phyloP scores from a whole-genome alignment of 2,329 filamentous ascomycete species.

The Ophiostoma himal-ulmi region DNA sequence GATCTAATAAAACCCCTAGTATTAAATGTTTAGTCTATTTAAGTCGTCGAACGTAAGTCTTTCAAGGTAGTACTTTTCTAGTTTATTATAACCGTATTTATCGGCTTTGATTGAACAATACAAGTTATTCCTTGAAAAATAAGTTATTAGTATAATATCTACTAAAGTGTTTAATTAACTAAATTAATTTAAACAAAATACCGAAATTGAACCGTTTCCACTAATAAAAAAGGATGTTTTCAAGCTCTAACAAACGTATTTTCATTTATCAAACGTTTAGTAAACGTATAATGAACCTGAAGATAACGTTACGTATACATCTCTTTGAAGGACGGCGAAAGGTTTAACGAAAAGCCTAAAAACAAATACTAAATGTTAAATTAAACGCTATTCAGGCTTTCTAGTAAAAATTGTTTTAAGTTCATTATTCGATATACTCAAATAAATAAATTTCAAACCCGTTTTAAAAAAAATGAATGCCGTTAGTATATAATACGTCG shows the following conservation, averaged over 20 bases:
- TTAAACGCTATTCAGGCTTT: neutral
- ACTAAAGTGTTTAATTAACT: neutral
- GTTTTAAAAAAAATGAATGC: neutral
- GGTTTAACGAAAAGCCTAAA: neutral
- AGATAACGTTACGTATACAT: too few relatives aligned
- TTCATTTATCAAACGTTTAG: too few relatives aligned
- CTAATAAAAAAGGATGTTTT: neutral
- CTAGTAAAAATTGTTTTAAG: neutral
- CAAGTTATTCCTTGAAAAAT: neutral
- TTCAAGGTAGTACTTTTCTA: neutral
- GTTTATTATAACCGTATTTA: neutral
- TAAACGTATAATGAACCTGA: too few relatives aligned
- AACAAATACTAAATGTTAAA: neutral
- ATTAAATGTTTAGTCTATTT: neutral
- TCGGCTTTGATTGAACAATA: neutral
- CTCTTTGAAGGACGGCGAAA: too few relatives aligned
- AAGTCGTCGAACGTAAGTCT: neutral
- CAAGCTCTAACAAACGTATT: neutral
- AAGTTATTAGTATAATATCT: neutral
- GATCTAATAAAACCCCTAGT: neutral
- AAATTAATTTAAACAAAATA: neutral
- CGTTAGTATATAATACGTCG: neutral
- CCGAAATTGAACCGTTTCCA: neutral
- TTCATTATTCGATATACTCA: neutral
- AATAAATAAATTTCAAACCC: neutral